phyloP scores from a whole-genome alignment of 371 early-diverging fungal genomes.

The Chytridium lagenaria region DNA sequence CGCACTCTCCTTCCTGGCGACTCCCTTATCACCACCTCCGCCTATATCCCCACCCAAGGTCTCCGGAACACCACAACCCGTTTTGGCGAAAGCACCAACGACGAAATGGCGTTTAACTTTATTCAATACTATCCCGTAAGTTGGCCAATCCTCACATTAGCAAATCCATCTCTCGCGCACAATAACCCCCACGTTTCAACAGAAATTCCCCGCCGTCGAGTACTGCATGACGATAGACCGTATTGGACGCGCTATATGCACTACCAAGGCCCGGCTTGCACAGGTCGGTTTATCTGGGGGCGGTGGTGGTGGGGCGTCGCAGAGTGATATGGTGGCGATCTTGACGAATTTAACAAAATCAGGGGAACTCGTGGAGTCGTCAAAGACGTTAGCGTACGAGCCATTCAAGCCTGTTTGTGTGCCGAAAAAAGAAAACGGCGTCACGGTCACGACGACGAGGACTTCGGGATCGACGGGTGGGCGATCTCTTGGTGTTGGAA shows the following conservation, averaged over 20 bases:
- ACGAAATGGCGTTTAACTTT: constrained; percentile 47
- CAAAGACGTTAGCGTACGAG: too few relatives aligned
- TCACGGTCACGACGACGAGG: too few relatives aligned
- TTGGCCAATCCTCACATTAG: constrained; percentile 18
- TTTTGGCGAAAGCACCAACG: constrained; percentile 20
- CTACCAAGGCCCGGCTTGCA: not conserved
- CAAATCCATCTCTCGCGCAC: not conserved
- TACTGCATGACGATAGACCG: not conserved
- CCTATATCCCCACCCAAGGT: constrained; percentile 16
- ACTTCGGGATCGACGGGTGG: too few relatives aligned
- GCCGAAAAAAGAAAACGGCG: too few relatives aligned
- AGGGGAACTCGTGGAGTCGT: too few relatives aligned
- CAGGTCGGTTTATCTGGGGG: not conserved
- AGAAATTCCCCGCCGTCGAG: not conserved
- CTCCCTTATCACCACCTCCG: constrained; percentile 27
- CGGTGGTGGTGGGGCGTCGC: not conserved
- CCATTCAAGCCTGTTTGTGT: too few relatives aligned
- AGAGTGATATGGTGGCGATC: too few relatives aligned
- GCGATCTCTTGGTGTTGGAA: too few relatives aligned
- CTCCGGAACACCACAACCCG: constrained; percentile 9
- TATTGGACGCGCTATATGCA: not conserved
- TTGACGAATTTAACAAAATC: too few relatives aligned
- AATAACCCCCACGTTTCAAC: not conserved
- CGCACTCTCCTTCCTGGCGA: constrained; percentile 24
- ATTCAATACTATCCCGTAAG: constrained; percentile 40